These are phyloP conservation scores for Lenzites betulinus DNA, from an alignment of 768 basidiomycete species.

Conservation along the genomic window DNA sequence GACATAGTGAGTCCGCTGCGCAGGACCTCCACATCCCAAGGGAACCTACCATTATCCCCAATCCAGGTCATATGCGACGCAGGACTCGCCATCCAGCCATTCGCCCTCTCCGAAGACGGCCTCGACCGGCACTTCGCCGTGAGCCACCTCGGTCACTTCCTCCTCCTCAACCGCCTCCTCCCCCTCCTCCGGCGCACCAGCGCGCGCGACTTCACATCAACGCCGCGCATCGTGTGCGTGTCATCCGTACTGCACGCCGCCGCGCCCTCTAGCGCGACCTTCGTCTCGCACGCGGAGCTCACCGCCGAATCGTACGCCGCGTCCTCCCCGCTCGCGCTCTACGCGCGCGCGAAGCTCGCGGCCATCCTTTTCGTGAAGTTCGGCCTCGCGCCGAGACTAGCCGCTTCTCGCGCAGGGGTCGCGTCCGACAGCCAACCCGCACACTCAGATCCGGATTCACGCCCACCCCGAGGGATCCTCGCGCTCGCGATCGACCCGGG, in stretches of 20 bases:
- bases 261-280: slow-evolving; percentile 36
- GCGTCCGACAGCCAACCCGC: too few relatives aligned
- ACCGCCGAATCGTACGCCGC: slow-evolving; percentile 32
- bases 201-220: background rate
- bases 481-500: slow-evolving; percentile 34
- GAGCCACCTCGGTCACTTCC: slow-evolving; percentile 43
- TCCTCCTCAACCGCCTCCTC: slow-evolving; percentile 44
- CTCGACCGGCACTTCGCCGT: slow-evolving; percentile 36
- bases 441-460: background rate
- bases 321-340: slow-evolving; percentile 31
- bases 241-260: slow-evolving; percentile 42
- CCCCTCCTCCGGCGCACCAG: slow-evolving; percentile 41
- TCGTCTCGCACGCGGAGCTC: slow-evolving; percentile 41
- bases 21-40: background rate
- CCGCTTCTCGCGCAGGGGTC: slow-evolving; percentile 10
- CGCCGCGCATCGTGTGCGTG: slow-evolving; percentile 42
- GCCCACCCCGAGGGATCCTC: slow-evolving; percentile 24
- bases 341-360: slow-evolving; percentile 45
- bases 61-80: slow-evolving; percentile 32
- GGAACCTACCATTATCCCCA: background rate
- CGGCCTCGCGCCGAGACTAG: slow-evolving; percentile 25
- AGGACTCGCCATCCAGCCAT: slow-evolving; percentile 32
- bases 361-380: slow-evolving; percentile 41
- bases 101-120: slow-evolving; percentile 26
- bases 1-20: slow-evolving; percentile 22